Conservation (phyloP, 768 basidiomycete species). For the Naematelia encephala region DNA sequence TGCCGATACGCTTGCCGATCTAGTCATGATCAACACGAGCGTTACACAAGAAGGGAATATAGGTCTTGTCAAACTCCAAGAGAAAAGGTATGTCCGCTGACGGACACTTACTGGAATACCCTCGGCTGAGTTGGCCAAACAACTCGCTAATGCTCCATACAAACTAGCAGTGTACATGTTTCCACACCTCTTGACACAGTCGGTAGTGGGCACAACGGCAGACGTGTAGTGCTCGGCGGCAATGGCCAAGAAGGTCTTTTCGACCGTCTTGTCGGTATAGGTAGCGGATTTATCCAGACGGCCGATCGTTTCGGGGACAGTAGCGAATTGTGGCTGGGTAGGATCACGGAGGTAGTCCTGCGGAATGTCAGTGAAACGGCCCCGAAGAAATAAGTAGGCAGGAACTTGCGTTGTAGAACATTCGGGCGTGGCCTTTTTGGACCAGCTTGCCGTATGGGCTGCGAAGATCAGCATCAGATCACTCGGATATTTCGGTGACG, state of each 20-base stretch:
- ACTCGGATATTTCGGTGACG: too few relatives aligned
- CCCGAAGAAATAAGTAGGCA: not conserved
- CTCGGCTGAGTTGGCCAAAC: conserved; percentile 73
- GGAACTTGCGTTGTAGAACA: conserved; percentile 54
- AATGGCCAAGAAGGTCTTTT: conserved; percentile 85
- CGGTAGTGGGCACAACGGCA: conserved; percentile 77
- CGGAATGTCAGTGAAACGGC: not conserved
- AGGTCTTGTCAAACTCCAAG: too few relatives aligned
- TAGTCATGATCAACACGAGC: conserved; percentile 7
- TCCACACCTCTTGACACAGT: conserved; percentile 82
- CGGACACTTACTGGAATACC: conserved; percentile 51
- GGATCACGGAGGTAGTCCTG: conserved; percentile 89
- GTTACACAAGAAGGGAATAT: too few relatives aligned
- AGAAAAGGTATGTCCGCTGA: not conserved
- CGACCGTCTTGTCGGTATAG: conserved; percentile 87
- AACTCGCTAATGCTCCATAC: conserved; percentile 87
- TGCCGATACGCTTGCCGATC: conserved; percentile 73
- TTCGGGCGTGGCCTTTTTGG: conserved; percentile 90
- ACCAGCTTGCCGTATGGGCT: conserved; percentile 98
- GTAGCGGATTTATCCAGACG: conserved; percentile 65
- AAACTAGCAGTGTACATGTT: conserved; percentile 99
- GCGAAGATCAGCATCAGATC: not conserved
- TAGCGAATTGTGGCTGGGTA: conserved; percentile 58
- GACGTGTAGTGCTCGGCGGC: conserved; percentile 71
- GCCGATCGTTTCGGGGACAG: conserved; percentile 67